phyloP scores from a whole-genome alignment of 2,329 filamentous ascomycete species.

The Colletotrichum trifolii region DNA sequence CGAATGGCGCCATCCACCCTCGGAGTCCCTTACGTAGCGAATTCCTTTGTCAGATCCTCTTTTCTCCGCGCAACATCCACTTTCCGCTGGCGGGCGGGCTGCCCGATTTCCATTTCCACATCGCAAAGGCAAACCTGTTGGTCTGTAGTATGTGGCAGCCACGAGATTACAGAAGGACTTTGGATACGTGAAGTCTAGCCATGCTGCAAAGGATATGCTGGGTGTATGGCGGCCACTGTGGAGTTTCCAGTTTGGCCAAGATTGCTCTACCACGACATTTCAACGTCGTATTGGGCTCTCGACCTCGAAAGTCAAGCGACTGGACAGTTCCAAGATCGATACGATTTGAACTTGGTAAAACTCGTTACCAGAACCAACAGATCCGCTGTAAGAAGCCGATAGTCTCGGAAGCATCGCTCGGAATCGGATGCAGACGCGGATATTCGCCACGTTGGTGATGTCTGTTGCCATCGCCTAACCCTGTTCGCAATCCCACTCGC shows the following conservation, averaged over 20 bases:
- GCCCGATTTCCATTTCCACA: neutral
- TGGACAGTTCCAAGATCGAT: too few relatives aligned
- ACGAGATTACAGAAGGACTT: too few relatives aligned
- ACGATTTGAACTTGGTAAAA: too few relatives aligned
- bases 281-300: too few relatives aligned
- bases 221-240: too few relatives aligned
- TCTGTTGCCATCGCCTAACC: slow-evolving; percentile 29
- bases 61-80: neutral
- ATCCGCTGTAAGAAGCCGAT: neutral
- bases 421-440: neutral
- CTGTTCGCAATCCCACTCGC: slow-evolving; percentile 2
- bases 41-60: neutral
- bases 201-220: too few relatives aligned
- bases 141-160: too few relatives aligned
- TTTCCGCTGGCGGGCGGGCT: neutral
- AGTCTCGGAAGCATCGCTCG: neutral
- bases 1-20: slow-evolving; percentile 14
- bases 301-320: too few relatives aligned
- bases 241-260: too few relatives aligned
- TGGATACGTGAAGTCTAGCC: too few relatives aligned
- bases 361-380: neutral
- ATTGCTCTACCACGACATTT: too few relatives aligned
- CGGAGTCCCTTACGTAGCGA: slow-evolving; percentile 13
- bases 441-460: slow-evolving; percentile 21
- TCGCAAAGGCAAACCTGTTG: neutral